Conservation (phyloP, 306 rosid species). For the Dryas drummondii region DNA sequence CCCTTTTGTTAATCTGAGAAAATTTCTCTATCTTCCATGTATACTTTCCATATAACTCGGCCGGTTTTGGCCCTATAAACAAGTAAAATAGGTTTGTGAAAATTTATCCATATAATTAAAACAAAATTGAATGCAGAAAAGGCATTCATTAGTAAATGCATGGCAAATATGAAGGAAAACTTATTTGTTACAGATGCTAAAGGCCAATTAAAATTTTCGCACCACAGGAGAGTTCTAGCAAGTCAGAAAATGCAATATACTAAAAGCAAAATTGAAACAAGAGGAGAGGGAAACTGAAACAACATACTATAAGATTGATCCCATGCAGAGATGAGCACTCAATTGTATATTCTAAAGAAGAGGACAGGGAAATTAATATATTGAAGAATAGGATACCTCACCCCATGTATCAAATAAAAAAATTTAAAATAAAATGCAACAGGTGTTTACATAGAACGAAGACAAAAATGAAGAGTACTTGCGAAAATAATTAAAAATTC, state of each 20-base stretch:
- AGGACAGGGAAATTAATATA: background rate
- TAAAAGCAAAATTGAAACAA: background rate
- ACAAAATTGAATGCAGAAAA: background rate
- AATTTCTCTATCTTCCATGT: constrained; percentile 99
- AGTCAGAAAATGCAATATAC: background rate
- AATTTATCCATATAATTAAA: constrained; percentile 11
- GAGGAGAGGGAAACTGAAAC: background rate
- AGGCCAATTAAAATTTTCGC: background rate
- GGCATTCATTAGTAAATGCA: constrained; percentile 6
- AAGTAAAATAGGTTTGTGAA: constrained; percentile 22
- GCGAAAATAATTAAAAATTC: background rate
- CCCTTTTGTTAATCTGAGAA: constrained; percentile 95
- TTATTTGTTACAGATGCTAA: background rate
- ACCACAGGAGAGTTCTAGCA: background rate
- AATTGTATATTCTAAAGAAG: background rate
- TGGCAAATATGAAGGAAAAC: background rate
- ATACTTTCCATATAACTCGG: constrained; percentile 78
- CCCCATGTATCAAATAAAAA: constrained; percentile 4
- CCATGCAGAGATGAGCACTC: background rate
- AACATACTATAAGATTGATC: background rate
- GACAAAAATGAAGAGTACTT: background rate
- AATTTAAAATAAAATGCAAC: background rate
- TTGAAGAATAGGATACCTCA: background rate
- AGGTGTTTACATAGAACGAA: background rate
- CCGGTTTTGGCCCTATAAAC: constrained; percentile 78